Conservation (phyloP, 73 alveolate genomes). For the Paramecium caudatum region DNA sequence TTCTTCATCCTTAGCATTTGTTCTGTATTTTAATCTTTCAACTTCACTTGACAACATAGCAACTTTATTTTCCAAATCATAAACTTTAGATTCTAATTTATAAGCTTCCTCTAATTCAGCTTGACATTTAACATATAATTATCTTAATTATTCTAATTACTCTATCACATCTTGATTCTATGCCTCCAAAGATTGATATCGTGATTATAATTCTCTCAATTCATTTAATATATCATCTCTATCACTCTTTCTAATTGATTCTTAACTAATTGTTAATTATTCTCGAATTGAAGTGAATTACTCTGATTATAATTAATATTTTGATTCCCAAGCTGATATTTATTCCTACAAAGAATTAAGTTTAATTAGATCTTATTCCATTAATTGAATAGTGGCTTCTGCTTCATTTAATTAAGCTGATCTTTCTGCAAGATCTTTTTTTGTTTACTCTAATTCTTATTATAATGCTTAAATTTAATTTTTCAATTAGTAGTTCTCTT, state of each 20-base stretch:
- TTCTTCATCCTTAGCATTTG: conserved; percentile 47
- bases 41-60: conserved; percentile 65
- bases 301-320: neutral
- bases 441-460: neutral
- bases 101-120: conserved; percentile 44
- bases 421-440: neutral
- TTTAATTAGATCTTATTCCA: conserved; percentile 44
- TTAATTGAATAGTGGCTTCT: conserved; percentile 39
- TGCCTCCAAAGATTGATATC: neutral
- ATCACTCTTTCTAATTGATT: conserved; percentile 8
- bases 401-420: conserved; percentile 39
- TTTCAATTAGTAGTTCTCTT: conserved; percentile 31
- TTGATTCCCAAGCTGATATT: conserved; percentile 16
- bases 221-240: conserved; percentile 45
- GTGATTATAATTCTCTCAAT: neutral
- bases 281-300: neutral
- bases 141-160: neutral
- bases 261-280: neutral
- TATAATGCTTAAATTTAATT: conserved; percentile 18
- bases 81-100: conserved; percentile 28
- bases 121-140: conserved; percentile 24
- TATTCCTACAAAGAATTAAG: neutral
- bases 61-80: conserved; percentile 65
- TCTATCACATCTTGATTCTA: neutral
- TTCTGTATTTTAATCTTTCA: conserved; percentile 48